Percentiles rank a stretch among this genome's conserved stretches.
Conservation (phyloP, 805 yeast genomes). For the Clavispora asparagi region DNA sequence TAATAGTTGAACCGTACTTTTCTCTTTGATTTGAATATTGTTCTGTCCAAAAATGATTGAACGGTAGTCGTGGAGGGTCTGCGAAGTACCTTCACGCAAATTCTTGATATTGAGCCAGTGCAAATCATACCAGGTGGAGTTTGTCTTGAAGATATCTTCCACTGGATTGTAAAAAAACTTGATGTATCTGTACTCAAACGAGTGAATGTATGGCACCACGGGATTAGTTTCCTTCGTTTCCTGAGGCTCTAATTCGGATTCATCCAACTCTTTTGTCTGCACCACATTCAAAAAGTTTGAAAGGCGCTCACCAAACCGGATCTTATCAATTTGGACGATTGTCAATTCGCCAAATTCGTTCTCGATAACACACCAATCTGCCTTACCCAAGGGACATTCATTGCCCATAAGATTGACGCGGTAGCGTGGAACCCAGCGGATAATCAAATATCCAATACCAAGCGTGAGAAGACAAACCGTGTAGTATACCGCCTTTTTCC, state of each 20-base stretch:
- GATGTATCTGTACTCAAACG: constrained; percentile 79
- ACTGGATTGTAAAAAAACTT: constrained; percentile 78
- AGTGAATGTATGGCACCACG: constrained; percentile 60
- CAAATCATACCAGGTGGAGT: constrained; percentile 80
- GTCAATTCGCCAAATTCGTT: constrained; percentile 87
- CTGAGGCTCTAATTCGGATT: constrained; percentile 18
- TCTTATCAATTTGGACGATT: constrained; percentile 49
- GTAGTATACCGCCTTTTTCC: constrained; percentile 46
- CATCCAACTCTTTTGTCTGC: constrained; percentile 18
- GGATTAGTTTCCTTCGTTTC: constrained; percentile 46
- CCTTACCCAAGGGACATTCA: constrained; percentile 63
- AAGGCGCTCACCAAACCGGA: constrained; percentile 64
- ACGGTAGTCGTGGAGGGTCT: constrained; percentile 64
- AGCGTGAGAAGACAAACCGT: constrained; percentile 51
- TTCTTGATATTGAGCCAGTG: constrained; percentile 62
- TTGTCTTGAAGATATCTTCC: constrained; percentile 79
- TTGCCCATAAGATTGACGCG: constrained; percentile 64
- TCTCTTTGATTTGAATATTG: constrained; percentile 69
- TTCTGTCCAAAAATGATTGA: constrained; percentile 72
- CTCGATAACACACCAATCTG: constrained; percentile 93
- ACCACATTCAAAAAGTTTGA: constrained; percentile 55
- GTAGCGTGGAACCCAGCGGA: constrained; percentile 84
- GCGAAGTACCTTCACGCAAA: constrained; percentile 65
- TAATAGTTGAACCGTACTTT: constrained; percentile 57
- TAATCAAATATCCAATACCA: constrained; percentile 67